phyloP scores from a whole-genome alignment of 768 basidiomycete genomes.

The Sistotremastrum niveocremeum region DNA sequence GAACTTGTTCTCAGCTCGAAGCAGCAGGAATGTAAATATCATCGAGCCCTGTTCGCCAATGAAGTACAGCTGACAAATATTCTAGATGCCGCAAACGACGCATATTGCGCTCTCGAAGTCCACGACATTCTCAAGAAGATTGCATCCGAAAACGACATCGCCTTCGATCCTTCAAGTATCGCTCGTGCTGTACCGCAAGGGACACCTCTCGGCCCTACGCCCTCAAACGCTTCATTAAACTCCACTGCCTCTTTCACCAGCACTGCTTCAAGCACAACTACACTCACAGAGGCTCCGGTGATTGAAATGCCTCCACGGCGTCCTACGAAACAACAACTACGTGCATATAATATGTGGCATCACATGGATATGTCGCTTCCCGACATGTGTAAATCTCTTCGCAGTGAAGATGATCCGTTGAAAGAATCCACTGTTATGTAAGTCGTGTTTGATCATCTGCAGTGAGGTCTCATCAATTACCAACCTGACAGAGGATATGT shows the following conservation, averaged over 20 bases:
- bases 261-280: constrained; percentile 15
- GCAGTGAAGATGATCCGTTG: constrained; percentile 26
- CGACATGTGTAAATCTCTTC: constrained; percentile 26
- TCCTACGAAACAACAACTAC: constrained; percentile 18
- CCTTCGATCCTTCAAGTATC: constrained; percentile 11
- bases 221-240: neutral
- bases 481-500: constrained; percentile 26
- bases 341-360: constrained; percentile 35
- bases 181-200: constrained; percentile 16
- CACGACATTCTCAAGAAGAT: constrained; percentile 24
- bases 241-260: neutral
- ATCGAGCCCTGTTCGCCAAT: neutral
- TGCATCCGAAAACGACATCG: constrained; percentile 12
- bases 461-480: neutral
- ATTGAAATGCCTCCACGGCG: neutral
- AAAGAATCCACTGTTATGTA: constrained; percentile 35
- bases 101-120: constrained; percentile 31
- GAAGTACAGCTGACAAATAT: neutral
- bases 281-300: constrained; percentile 12
- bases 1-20: constrained; percentile 21
- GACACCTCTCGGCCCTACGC: neutral
- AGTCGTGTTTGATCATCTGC: constrained; percentile 6
- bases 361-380: constrained; percentile 19
- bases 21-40: constrained; percentile 27
- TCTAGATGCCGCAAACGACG: constrained; percentile 40